Conservation (phyloP, 108 stramenopile species). For the Discostella stelligeroides region DNA sequence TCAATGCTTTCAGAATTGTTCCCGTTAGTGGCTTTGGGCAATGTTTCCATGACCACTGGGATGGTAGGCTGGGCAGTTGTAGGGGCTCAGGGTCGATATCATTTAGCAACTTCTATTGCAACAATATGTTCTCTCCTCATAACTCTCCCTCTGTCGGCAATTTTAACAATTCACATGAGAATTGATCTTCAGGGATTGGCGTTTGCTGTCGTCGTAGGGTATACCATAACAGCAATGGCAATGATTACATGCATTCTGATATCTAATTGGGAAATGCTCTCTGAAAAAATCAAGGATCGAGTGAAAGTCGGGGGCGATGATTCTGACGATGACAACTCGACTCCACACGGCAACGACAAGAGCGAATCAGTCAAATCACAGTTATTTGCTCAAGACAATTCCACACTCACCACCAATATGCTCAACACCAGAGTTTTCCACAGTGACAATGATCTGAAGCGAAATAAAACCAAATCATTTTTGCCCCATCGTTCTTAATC, state of each 20-base stretch:
- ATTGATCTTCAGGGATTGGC: constrained; percentile 54
- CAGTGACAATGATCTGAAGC: too few relatives aligned
- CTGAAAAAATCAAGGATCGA: constrained; percentile 23
- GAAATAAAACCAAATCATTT: too few relatives aligned
- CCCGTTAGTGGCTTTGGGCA: constrained; percentile 64
- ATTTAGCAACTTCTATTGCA: constrained; percentile 7
- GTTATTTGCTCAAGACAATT: too few relatives aligned
- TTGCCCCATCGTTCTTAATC: too few relatives aligned
- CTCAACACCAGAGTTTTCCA: too few relatives aligned
- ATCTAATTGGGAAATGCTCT: constrained; percentile 60
- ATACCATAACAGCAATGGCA: constrained; percentile 45
- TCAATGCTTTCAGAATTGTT: constrained; percentile 57
- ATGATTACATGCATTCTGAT: constrained; percentile 47
- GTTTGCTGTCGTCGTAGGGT: constrained; percentile 58
- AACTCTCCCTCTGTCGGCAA: constrained; percentile 64
- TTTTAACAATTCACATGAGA: constrained; percentile 42
- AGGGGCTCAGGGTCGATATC: constrained; percentile 17
- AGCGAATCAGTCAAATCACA: too few relatives aligned
- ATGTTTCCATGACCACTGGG: constrained; percentile 6
- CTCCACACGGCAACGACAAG: too few relatives aligned
- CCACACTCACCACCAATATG: too few relatives aligned
- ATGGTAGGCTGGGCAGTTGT: constrained; percentile 9
- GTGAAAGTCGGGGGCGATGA: constrained; percentile 25
- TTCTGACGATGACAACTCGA: background rate
- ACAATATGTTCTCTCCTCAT: constrained; percentile 55